Base-by-base conservation (phyloP, 1,284 basidiomycete species). In the Pseudomicrostroma phylloplanum region DNA sequence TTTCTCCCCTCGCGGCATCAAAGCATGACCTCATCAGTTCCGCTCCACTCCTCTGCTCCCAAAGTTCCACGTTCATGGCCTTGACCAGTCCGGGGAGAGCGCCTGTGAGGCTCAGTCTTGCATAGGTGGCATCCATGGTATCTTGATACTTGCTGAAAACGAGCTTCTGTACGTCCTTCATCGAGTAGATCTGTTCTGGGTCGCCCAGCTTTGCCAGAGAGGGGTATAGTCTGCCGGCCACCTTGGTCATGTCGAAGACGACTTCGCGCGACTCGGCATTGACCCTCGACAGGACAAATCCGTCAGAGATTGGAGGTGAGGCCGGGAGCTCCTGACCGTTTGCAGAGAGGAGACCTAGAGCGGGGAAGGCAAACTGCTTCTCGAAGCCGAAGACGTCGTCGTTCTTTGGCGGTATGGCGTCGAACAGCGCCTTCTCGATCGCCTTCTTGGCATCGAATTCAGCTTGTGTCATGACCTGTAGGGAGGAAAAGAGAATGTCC, bases 351-450 rank as follows among this genome's bases (percentile, higher is more conserved):
- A 54, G 21, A 6, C 25, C 51, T 6, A 54, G 21, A 25, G 13
- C 21, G 13, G 51, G 51, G 6, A 54, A 19, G 25, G 51, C 51
- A 25, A 54, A 48, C 12, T 48, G 17, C n/a, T 23, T n/a, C 46
- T 23, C 46, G 46, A n/a, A n/a, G 46, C 46, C 46, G 12, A 48
- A 48, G 46, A 48, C 46, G 23, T 48, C 46, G n/a, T 23, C 46
- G 9, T 36, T 36, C 30, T 36, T 36, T 36, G 3, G 30, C 30
- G 30, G 30, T 36, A 9, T 36, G 9, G 30, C 30, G 9, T 36
- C 30, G 30, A 36, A 36, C 4, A 48, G 46, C n/a, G 13, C 21
- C 51, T 54, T 25, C 17, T 25, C 51, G 8, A 23, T 6, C 51
- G 19, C 26, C 21, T 19, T 25, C 26, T 17, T 25, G 15, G 51